Evolutionary conservation across 2,329 filamentous ascomycete species (phyloP).

Genomic region (Aureobasidium sp.): DNA sequence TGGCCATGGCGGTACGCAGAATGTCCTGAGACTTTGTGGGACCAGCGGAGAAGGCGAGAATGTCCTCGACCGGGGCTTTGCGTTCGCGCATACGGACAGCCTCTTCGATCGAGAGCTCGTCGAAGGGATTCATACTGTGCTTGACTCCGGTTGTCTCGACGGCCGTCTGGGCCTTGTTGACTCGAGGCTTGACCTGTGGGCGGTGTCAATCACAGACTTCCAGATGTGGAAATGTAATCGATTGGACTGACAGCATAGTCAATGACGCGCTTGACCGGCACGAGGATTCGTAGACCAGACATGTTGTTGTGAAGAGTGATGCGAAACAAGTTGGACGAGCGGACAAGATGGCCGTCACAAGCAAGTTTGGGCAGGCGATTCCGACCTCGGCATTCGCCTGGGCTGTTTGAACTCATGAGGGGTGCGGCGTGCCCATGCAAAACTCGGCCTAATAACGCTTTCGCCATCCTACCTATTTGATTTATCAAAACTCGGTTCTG

Average conservation of each 20-base stretch:
- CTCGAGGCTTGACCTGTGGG: slow-evolving; percentile 57
- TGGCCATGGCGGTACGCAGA: slow-evolving; percentile 93
- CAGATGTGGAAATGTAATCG: neutral
- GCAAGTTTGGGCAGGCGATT: neutral
- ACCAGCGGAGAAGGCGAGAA: slow-evolving; percentile 80
- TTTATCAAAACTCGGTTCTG: neutral
- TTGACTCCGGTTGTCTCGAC: slow-evolving; percentile 91
- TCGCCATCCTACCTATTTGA: neutral
- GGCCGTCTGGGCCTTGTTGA: slow-evolving; percentile 67
- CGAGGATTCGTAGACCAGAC: slow-evolving; percentile 42
- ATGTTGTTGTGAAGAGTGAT: neutral
- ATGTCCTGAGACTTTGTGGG: slow-evolving; percentile 81
- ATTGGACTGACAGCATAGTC: slow-evolving; percentile 45
- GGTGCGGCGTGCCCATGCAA: neutral
- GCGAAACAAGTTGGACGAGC: neutral
- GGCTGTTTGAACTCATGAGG: neutral
- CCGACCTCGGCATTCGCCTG: neutral
- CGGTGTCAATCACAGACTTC: neutral
- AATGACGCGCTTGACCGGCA: slow-evolving; percentile 50
- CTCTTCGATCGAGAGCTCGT: slow-evolving; percentile 96
- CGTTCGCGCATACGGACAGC: slow-evolving; percentile 89
- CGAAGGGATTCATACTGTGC: slow-evolving; percentile 98
- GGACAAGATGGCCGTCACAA: neutral
- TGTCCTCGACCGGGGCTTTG: slow-evolving; percentile 67
- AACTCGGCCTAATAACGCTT: neutral